phyloP scores from a whole-genome alignment of 495 filamentous ascomycete species.

The Geopyxis carbonaria region DNA sequence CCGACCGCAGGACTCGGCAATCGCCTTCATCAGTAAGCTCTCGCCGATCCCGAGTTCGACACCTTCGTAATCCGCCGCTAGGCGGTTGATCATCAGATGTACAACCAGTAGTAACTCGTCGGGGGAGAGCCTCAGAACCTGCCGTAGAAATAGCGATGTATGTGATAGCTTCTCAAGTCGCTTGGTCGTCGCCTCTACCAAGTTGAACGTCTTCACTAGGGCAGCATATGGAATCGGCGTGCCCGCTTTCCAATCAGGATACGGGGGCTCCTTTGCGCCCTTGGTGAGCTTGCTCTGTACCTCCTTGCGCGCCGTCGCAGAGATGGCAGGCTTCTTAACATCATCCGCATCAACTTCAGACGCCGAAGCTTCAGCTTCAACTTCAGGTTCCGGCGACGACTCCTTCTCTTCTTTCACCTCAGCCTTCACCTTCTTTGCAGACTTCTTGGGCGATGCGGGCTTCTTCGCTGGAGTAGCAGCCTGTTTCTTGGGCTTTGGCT shows the following conservation, averaged over 20 bases:
- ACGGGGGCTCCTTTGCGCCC: slow-evolving; percentile 46
- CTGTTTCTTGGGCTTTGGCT: slow-evolving; percentile 3
- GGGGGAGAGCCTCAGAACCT: slow-evolving; percentile 82
- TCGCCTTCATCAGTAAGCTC: slow-evolving; percentile 94
- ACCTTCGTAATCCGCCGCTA: slow-evolving; percentile 89
- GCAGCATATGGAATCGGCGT: slow-evolving; percentile 88
- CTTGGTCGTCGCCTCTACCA: slow-evolving; percentile 86
- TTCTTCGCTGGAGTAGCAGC: slow-evolving; percentile 21
- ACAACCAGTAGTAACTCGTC: slow-evolving; percentile 74
- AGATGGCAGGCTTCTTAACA: slow-evolving; percentile 57
- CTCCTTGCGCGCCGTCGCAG: slow-evolving; percentile 61
- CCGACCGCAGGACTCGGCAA: slow-evolving; percentile 83
- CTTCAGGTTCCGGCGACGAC: slow-evolving; percentile 29
- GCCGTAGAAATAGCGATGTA: slow-evolving; percentile 77
- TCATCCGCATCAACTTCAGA: slow-evolving; percentile 39
- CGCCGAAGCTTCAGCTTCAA: slow-evolving; percentile 33
- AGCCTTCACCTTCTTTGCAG: slow-evolving; percentile 26
- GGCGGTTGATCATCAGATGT: slow-evolving; percentile 91
- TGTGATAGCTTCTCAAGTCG: slow-evolving; percentile 69
- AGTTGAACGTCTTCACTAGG: slow-evolving; percentile 81
- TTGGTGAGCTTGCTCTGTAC: slow-evolving; percentile 60
- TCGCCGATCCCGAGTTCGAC: slow-evolving; percentile 95
- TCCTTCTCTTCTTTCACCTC: slow-evolving; percentile 27
- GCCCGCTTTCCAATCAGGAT: slow-evolving; percentile 83
- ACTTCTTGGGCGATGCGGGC: slow-evolving; percentile 19